Base-by-base conservation (phyloP, 345 rosid species). In the Mallotus nudiflorus region DNA sequence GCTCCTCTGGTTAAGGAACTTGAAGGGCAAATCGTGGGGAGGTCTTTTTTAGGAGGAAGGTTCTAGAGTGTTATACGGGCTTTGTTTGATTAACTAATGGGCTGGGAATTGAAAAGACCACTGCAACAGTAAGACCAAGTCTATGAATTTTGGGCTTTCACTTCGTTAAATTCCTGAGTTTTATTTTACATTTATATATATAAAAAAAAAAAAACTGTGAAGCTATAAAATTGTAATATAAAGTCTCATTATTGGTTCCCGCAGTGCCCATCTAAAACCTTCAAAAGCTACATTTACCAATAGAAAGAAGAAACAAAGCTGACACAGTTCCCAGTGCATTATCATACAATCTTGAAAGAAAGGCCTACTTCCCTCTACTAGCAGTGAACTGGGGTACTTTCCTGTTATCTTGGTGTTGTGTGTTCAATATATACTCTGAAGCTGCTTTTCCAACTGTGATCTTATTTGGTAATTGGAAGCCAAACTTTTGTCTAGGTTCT, bases 361-460 rank as follows among this genome's bases (percentile, higher is more conserved):
- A 37, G 18, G 44, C 24, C 44, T 58, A 31, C 19, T 58, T 31
- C 63, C 27, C 71, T 19, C 20, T 22, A 70, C 42, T 52, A 37
- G 49, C 22, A 1, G 53, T 18, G 50, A 33, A 62, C 44, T 45
- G 45, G 14, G 70, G 28, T 25, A 28, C 19, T 31, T 59, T 37
- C 49, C 65, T 45, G 6, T 56, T 59, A 44, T 66, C 49, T 39
- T 53, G 80, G 55, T 61, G 29, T 18, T 65, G 55, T 45, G 42
- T 28, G 19, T 11, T 69, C 4, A 59, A 45, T 50, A 73, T 31
- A 31, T 65, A 42, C 46, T 65, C 39, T 68, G 72, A 37, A 74
- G 69, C 75, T 77, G 77, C 9, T 69, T 72, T 67, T 80, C 81
- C 70, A 85, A 67, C 31, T 77, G 70, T 45, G 74, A 74, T 77